Evolutionary conservation across 1,139 yeast species (phyloP).

Genomic region (Candida neerlandica): DNA sequence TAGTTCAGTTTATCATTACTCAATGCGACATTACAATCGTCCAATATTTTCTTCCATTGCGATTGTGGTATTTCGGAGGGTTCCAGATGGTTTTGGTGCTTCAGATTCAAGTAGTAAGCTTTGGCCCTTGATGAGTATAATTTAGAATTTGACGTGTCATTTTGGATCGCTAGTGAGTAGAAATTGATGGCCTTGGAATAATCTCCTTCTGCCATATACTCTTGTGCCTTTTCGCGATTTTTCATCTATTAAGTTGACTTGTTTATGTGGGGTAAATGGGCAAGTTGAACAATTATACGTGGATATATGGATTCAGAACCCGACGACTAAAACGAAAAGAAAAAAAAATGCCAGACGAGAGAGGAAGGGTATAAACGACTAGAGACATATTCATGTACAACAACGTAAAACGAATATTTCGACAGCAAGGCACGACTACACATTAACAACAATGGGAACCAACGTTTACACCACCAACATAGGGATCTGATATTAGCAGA

Average conservation of each 20-base stretch:
- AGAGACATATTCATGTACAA: no score
- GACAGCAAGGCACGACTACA: no score
- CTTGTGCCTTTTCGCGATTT: constrained; percentile 15
- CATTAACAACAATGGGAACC: no score
- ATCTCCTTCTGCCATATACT: constrained; percentile 17
- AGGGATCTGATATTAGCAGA: no score
- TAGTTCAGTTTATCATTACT: constrained; percentile 23
- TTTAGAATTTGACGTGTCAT: constrained; percentile 12
- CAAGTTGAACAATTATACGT: no score
- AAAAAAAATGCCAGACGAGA: no score
- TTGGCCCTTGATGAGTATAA: constrained; percentile 22
- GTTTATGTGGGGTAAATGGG: no score
- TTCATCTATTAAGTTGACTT: constrained; percentile 5
- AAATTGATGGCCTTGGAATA: constrained; percentile 22
- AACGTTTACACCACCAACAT: no score
- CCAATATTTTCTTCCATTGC: constrained; percentile 22
- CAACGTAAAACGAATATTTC: no score
- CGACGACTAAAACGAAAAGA: no score
- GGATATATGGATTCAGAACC: no score
- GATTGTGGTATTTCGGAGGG: constrained; percentile 9
- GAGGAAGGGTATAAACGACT: no score
- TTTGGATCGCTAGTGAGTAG: constrained; percentile 21
- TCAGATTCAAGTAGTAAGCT: constrained; percentile 17
- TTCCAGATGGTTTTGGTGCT: constrained; percentile 9
- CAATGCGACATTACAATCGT: constrained; percentile 34